Percentiles rank a stretch among this genome's conserved stretches.
Conservation (phyloP, 441 rosid species). For the Metrosideros polymorpha region DNA sequence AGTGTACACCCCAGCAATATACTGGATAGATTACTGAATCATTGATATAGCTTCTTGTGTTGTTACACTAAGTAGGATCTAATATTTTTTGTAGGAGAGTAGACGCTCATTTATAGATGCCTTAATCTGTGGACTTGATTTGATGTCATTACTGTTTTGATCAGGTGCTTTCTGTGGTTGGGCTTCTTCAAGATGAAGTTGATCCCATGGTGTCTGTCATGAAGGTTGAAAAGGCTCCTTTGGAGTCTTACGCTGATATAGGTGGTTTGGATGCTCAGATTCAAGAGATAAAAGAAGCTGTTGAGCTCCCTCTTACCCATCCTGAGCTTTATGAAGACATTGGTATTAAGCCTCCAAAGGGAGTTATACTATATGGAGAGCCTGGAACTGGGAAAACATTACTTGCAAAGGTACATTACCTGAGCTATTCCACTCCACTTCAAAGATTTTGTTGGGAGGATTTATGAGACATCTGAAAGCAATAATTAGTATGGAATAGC, state of each 20-base stretch:
- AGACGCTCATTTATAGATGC: neutral
- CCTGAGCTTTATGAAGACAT: conserved; percentile 95
- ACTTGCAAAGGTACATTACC: conserved; percentile 70
- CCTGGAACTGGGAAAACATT: conserved; percentile 97
- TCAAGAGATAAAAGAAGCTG: conserved; percentile 96
- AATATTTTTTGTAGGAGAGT: neutral
- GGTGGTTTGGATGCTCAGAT: conserved; percentile 98
- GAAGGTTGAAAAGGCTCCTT: conserved; percentile 98
- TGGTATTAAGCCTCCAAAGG: conserved; percentile 94
- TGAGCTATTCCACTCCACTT: neutral
- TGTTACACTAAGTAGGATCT: neutral
- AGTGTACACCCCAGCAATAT: neutral
- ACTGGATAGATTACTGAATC: neutral
- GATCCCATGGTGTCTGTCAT: conserved; percentile 99
- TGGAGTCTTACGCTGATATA: conserved; percentile 93
- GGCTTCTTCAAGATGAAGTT: conserved; percentile 91
- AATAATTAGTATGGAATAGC: neutral
- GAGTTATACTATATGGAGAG: conserved; percentile 93
- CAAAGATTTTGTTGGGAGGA: neutral
- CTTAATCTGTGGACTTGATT: neutral
- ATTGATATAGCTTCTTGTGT: neutral
- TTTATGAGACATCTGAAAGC: neutral
- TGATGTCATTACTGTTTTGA: neutral
- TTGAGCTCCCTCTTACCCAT: conserved; percentile 95
- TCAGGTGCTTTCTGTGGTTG: conserved; percentile 89